These are phyloP conservation scores for Acanthamoeba culbertsoni DNA, from an alignment of 208 protist genomes.

Conservation along the genomic window DNA sequence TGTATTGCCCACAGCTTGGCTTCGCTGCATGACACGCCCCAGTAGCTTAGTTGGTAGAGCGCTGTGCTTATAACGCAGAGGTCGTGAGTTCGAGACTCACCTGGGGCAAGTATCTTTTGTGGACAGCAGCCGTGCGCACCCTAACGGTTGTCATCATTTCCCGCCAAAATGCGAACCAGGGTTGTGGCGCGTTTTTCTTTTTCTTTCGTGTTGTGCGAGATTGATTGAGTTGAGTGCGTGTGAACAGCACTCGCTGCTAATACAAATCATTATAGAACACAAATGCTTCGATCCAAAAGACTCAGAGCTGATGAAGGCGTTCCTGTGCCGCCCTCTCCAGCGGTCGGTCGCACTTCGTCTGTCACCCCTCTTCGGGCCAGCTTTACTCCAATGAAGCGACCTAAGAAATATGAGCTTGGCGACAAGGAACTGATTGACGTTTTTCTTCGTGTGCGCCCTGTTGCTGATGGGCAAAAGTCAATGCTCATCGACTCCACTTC, in stretches of 20 bases:
- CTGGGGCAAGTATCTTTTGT: slow-evolving; percentile 28
- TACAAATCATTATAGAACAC: no score
- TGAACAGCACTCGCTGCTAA: no score
- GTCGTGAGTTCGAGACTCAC: slow-evolving; percentile 62
- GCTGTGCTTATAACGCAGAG: slow-evolving; percentile 64
- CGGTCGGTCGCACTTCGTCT: background rate
- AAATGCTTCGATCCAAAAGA: background rate
- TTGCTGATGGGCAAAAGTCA: background rate
- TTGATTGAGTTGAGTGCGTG: no score
- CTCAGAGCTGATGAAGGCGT: background rate
- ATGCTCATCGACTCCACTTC: background rate
- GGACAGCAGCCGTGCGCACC: background rate
- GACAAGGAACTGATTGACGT: slow-evolving; percentile 18
- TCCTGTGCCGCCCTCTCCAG: background rate
- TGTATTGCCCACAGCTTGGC: background rate
- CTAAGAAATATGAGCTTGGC: background rate
- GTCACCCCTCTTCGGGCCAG: background rate
- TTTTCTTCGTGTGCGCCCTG: background rate
- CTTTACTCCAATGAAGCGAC: slow-evolving; percentile 1
- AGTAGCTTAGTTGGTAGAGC: slow-evolving; percentile 64
- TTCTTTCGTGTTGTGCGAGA: no score
- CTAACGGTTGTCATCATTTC: no score
- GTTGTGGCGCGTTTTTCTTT: no score
- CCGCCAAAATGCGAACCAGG: background rate
- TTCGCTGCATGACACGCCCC: background rate